Evolutionary conservation across 345 rosid species (phyloP).

Genomic region (Euphorbia pulcherrima): DNA sequence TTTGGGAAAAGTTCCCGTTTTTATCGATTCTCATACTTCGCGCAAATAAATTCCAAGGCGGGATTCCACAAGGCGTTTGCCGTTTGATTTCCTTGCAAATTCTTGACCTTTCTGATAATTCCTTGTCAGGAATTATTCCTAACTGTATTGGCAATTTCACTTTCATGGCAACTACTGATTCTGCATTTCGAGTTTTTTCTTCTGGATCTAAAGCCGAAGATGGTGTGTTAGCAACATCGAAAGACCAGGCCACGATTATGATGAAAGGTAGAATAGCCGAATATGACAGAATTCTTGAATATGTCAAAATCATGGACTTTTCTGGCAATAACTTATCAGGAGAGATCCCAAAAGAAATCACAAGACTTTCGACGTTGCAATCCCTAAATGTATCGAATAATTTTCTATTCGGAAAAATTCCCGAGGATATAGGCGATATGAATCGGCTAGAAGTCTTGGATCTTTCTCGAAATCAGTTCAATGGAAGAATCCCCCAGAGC

Average conservation of each 20-base stretch:
- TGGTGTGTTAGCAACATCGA: not conserved
- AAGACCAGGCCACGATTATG: not conserved
- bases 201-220: not conserved
- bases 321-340: constrained; percentile 5
- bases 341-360: not conserved
- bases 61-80: not conserved
- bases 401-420: not conserved
- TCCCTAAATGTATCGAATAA: constrained; percentile 2
- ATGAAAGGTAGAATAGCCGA: not conserved
- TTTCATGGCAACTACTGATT: not conserved
- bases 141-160: constrained; percentile 8
- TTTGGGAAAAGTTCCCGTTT: not conserved
- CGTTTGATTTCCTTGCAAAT: not conserved
- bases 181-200: not conserved
- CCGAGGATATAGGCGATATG: not conserved
- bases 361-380: not conserved
- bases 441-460: not conserved
- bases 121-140: not conserved
- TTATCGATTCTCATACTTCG: constrained; percentile 9
- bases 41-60: constrained; percentile 11
- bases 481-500: not conserved
- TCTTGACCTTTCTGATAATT: constrained; percentile 15
- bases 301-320: not conserved
- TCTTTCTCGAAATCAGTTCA: not conserved
- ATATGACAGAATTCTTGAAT: not conserved